Evolutionary conservation across 208 protist genomes (phyloP).

Genomic region (Tritrichomonas musculus): DNA sequence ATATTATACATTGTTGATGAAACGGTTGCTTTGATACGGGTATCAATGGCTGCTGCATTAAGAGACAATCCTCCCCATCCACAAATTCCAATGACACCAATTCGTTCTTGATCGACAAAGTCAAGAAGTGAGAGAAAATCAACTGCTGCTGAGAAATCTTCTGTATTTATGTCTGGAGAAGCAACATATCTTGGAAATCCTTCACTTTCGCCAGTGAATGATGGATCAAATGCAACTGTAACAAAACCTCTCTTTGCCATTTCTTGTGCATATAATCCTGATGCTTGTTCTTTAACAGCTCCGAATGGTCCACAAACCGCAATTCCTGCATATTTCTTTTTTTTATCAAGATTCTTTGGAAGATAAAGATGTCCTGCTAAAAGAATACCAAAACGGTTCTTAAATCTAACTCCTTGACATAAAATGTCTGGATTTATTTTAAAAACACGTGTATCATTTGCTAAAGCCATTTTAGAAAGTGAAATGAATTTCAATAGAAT

Average conservation of each 20-base stretch:
- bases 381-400: background rate
- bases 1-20: background rate
- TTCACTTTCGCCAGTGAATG: background rate
- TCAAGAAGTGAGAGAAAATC: background rate
- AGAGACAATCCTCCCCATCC: background rate
- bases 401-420: background rate
- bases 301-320: constrained; percentile 15
- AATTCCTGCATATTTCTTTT: background rate
- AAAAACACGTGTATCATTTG: too few species aligned
- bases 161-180: constrained; percentile 22
- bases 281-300: constrained; percentile 16
- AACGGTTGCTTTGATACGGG: background rate
- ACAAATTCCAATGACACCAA: background rate
- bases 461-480: too few species aligned
- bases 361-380: background rate
- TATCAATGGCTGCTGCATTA: background rate
- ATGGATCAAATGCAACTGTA: background rate
- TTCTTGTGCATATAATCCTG: background rate
- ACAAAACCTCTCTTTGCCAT: background rate
- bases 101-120: background rate
- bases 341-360: background rate
- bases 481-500: too few species aligned
- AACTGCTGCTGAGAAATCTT: background rate
- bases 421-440: too few species aligned
- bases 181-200: background rate